Percentiles rank a stretch among this genome's conserved stretches.
Conservation (phyloP, 768 basidiomycete genomes). For the Boletus coccyginus region DNA sequence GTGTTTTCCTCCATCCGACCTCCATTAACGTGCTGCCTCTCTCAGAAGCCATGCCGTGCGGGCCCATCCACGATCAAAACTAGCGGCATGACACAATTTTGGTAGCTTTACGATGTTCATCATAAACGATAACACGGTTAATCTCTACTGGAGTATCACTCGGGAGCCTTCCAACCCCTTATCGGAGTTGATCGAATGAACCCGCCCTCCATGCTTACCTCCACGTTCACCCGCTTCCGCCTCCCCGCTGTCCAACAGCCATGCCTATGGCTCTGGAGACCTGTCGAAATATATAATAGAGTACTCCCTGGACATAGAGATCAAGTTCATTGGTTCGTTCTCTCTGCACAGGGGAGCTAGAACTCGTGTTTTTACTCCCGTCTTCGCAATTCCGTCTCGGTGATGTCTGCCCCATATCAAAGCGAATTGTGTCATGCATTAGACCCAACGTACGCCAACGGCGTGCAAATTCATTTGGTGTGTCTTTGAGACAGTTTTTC, state of each 20-base stretch:
- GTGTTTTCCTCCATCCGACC: not conserved
- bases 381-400: not conserved
- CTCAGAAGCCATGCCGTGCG: not conserved
- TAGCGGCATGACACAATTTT: not conserved
- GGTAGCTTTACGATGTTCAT: not conserved
- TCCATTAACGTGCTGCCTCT: not conserved
- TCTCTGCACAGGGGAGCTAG: no score
- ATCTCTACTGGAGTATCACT: not conserved
- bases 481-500: not conserved
- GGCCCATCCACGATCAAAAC: not conserved
- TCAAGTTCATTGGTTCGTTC: no score
- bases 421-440: not conserved
- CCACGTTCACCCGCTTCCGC: not conserved
- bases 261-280: constrained; percentile 6
- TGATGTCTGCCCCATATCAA: not conserved
- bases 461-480: not conserved
- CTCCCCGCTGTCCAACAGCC: not conserved
- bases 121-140: not conserved
- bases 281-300: not conserved
- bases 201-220: not conserved
- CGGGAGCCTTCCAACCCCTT: not conserved
- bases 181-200: not conserved
- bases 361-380: no score
- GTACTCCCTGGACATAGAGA: no score
- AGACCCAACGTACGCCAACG: not conserved